These are phyloP conservation scores for Fraxinus baroniana DNA, from an alignment of 305 asterid genomes.

Conservation along the genomic window DNA sequence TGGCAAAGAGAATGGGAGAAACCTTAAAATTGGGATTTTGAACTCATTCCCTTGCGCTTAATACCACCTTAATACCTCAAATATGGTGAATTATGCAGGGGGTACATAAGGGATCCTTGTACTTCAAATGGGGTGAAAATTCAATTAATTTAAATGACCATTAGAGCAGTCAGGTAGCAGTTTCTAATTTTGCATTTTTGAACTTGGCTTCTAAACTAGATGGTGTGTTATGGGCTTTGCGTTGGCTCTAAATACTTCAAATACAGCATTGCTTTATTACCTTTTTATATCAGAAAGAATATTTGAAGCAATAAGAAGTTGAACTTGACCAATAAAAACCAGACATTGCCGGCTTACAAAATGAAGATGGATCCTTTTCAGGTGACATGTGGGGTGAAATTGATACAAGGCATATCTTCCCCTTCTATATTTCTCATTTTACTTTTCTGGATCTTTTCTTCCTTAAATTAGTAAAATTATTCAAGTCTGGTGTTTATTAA, in stretches of 20 bases:
- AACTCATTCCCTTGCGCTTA: neutral
- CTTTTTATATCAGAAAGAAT: neutral
- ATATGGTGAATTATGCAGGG: neutral
- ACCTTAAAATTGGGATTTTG: neutral
- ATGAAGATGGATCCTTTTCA: slow-evolving; percentile 88
- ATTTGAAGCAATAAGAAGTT: neutral
- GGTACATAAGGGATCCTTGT: neutral
- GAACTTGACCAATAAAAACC: slow-evolving; percentile 42
- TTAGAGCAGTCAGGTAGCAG: neutral
- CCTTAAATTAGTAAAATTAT: neutral
- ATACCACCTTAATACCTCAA: neutral
- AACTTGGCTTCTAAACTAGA: slow-evolving; percentile 22
- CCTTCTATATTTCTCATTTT: slow-evolving; percentile 1
- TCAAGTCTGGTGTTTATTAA: neutral
- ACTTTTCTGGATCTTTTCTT: neutral
- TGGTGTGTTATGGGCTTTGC: neutral
- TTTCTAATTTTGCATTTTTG: slow-evolving; percentile 14
- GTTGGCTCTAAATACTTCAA: neutral
- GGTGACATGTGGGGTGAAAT: slow-evolving; percentile 97
- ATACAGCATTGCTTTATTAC: neutral
- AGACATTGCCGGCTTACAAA: slow-evolving; percentile 82
- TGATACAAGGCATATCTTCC: slow-evolving; percentile 64
- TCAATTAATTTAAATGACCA: neutral
- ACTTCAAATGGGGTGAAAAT: neutral
- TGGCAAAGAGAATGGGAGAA: neutral